phyloP scores from a whole-genome alignment of 768 basidiomycete species.

The Pleurotus citrinopileatus region DNA sequence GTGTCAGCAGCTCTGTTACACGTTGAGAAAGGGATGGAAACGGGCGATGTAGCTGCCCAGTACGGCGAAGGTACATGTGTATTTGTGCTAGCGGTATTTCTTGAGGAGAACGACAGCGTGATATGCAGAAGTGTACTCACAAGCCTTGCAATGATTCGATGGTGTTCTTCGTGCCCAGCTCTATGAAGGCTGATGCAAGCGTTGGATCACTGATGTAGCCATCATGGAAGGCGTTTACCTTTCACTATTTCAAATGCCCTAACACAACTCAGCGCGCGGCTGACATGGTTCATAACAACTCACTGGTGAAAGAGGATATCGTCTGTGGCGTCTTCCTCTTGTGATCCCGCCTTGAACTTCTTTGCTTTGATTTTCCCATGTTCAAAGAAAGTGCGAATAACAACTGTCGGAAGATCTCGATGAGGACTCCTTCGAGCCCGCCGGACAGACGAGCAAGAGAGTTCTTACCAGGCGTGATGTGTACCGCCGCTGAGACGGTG shows the following conservation, averaged over 20 bases:
- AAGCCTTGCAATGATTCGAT: constrained; percentile 72
- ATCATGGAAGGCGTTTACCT: constrained; percentile 17
- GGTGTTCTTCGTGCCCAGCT: constrained; percentile 61
- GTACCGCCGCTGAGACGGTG: constrained; percentile 49
- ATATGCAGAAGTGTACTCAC: constrained; percentile 27
- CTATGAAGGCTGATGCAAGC: constrained; percentile 50
- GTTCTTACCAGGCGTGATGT: constrained; percentile 47
- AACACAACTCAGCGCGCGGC: not conserved
- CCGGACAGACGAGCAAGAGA: constrained; percentile 8
- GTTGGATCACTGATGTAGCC: not conserved
- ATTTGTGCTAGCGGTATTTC: constrained; percentile 44
- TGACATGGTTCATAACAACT: constrained; percentile 12
- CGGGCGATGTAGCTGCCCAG: constrained; percentile 59
- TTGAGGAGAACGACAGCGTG: not conserved
- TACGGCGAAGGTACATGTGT: constrained; percentile 68
- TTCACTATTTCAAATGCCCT: constrained; percentile 73
- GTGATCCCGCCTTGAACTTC: constrained; percentile 31
- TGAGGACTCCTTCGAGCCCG: not conserved
- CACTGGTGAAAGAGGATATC: constrained; percentile 73
- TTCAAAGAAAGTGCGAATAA: constrained; percentile 47
- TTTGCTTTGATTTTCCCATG: constrained; percentile 44
- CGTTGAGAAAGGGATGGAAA: constrained; percentile 51
- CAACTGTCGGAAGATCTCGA: constrained; percentile 31
- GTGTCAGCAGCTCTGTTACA: constrained; percentile 64
- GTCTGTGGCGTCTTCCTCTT: constrained; percentile 48